A percentile compares a stretch with the other conserved stretches of the same genome.
Evolutionary conservation across 106 monocot genomes (phyloP).

Genomic region (Chionographis japonica): DNA sequence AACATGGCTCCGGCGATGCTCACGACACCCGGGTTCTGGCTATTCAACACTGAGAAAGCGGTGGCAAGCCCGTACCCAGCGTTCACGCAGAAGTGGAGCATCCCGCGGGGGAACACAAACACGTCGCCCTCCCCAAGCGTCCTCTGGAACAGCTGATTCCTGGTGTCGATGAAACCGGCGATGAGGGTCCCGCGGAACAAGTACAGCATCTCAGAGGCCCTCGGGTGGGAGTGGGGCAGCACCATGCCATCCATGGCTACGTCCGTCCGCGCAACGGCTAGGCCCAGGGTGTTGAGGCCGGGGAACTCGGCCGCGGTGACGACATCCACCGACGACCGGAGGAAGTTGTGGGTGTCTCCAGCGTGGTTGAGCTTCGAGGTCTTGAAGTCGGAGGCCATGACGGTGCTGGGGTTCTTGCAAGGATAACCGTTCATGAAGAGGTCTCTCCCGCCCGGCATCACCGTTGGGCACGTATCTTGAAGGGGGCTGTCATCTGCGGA

Average conservation of each 20-base stretch:
- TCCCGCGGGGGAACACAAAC: slow-evolving; percentile 22
- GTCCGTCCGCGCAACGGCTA: slow-evolving; percentile 20
- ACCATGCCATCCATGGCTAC: slow-evolving; percentile 12
- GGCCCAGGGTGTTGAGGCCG: slow-evolving; percentile 30
- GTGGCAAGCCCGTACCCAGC: slow-evolving; percentile 15
- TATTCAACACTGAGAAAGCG: slow-evolving; percentile 13
- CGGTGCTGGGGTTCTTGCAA: slow-evolving; percentile 21
- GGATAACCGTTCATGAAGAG: slow-evolving; percentile 23
- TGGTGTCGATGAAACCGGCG: slow-evolving; percentile 13
- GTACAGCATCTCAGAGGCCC: slow-evolving; percentile 26
- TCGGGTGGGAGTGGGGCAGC: slow-evolving; percentile 25
- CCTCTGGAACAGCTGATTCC: slow-evolving; percentile 16
- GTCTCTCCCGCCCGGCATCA: background rate
- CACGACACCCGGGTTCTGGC: slow-evolving; percentile 31
- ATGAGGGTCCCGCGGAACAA: slow-evolving; percentile 9
- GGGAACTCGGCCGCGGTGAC: slow-evolving; percentile 21
- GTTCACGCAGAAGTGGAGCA: slow-evolving; percentile 28
- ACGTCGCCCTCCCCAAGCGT: slow-evolving; percentile 21
- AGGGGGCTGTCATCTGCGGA: slow-evolving; percentile 10
- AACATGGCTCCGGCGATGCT: slow-evolving; percentile 15
- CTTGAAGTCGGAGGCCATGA: slow-evolving; percentile 34
- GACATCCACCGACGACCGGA: slow-evolving; percentile 11
- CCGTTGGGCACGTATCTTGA: slow-evolving; percentile 23
- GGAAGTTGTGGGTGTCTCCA: slow-evolving; percentile 12
- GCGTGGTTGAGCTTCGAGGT: slow-evolving; percentile 20